Base-by-base conservation (phyloP, 2,329 filamentous ascomycete genomes). In the Aspergillus unguis region DNA sequence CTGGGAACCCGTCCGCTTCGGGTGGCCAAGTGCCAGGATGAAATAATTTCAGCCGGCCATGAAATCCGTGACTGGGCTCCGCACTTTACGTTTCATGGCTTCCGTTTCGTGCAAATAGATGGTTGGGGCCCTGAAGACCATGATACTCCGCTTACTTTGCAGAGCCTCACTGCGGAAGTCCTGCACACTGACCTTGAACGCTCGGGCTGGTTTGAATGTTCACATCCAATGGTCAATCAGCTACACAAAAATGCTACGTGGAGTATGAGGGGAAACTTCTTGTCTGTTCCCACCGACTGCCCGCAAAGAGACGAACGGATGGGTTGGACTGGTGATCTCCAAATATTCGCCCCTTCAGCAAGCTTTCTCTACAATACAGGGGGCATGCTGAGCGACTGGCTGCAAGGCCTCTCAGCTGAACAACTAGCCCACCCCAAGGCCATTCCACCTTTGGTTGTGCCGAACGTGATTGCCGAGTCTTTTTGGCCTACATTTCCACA, bases 231-330 rank as follows among this genome's bases (percentile, higher is more conserved):
- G 3, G 56, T 85, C 27, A 85, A 83, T 57, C 68, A 77, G 42
- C 73, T 85, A 4, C 77, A 84, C 56, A 49, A 72, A 1, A 85
- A 85, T 49, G 73, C 80, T 0, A 61, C 70, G 29, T 84, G 82
- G 82, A 76, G 75, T 4, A 82, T 83, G 76, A 74, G 75, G 28
- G 80, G 80, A 0, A 85, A 85, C 57, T 84, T 85, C 58, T 58
- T 84, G 3, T 76, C 74, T 0, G 65, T 84, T 0, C 81, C 81
- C 0, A 84, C 81, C 0, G 82, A 85, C 58, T 83, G 80, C 56
- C 80, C 80, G 0, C 79, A 82, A 55, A 71, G 79, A 1, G 79
- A 83, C 48, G 80, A 83, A 63, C 71, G 80, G 0, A 63, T 82
- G 5, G 77, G 77, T 23, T 80, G 81, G 81, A 79, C 76, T 0